These are phyloP conservation scores for Cubamyces lactineus DNA, from an alignment of 768 basidiomycete genomes.

Conservation along the genomic window DNA sequence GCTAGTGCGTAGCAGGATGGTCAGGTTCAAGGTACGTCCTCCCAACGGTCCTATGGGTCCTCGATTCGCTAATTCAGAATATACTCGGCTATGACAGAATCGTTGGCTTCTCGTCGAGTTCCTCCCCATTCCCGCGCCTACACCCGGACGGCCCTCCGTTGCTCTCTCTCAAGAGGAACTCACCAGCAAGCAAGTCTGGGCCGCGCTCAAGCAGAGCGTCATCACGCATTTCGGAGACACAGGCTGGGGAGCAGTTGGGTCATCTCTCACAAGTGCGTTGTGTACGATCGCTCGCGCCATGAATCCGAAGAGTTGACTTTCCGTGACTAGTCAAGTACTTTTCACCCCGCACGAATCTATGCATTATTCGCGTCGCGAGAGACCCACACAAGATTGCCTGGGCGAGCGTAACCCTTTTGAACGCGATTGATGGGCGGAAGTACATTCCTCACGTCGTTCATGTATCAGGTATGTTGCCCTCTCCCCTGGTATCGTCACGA, in stretches of 20 bases:
- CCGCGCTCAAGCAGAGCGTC: conserved; percentile 70
- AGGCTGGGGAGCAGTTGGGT: conserved; percentile 82
- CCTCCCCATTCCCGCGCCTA: conserved; percentile 44
- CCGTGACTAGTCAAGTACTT: conserved; percentile 76
- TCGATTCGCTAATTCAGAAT: too few relatives aligned
- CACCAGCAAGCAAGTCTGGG: conserved; percentile 68
- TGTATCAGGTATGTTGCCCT: conserved; percentile 73
- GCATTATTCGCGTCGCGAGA: conserved; percentile 84
- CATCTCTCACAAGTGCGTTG: conserved; percentile 66
- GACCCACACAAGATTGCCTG: conserved; percentile 81
- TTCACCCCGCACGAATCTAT: conserved; percentile 80
- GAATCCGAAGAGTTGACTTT: too few relatives aligned
- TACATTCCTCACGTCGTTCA: conserved; percentile 80
- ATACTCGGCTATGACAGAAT: conserved; percentile 52
- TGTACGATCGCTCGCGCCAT: too few relatives aligned
- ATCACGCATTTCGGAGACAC: conserved; percentile 78
- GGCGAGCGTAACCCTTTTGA: conserved; percentile 76
- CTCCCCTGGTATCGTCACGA: too few relatives aligned
- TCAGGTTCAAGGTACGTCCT: conserved; percentile 11
- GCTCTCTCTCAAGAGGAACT: conserved; percentile 38
- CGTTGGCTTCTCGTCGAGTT: conserved; percentile 90
- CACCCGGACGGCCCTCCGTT: conserved; percentile 3
- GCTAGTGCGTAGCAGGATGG: not conserved
- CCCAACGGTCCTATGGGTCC: not conserved
- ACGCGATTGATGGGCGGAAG: conserved; percentile 56